phyloP scores from a whole-genome alignment of 73 alveolate species.

The Diophrys sp. region DNA sequence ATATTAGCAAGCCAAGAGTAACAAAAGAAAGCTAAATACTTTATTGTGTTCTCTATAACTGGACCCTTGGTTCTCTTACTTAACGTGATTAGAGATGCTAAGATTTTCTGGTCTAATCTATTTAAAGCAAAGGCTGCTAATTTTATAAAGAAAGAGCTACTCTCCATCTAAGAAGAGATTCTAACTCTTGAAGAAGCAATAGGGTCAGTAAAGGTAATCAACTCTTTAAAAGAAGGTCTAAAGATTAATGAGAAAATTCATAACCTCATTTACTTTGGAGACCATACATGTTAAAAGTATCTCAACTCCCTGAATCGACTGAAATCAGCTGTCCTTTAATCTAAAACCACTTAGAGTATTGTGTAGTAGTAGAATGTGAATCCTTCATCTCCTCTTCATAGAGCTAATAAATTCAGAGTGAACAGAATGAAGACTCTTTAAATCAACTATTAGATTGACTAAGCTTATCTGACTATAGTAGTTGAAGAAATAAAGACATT shows the following conservation, averaged over 20 bases:
- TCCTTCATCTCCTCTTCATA: too few relatives aligned
- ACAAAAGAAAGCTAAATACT: too few relatives aligned
- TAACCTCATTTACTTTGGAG: background rate
- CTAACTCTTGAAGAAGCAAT: background rate
- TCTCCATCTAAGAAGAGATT: background rate
- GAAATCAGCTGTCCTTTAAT: background rate
- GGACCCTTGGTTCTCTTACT: background rate
- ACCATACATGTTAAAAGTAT: background rate
- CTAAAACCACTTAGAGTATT: background rate
- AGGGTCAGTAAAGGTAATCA: background rate
- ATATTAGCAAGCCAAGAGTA: background rate
- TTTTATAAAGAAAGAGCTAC: background rate
- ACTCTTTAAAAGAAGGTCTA: too few relatives aligned
- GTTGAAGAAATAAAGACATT: background rate
- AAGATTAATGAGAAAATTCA: background rate
- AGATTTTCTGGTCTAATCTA: background rate
- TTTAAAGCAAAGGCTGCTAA: too few relatives aligned
- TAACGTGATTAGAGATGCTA: background rate
- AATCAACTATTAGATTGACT: too few relatives aligned
- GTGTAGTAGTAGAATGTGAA: too few relatives aligned
- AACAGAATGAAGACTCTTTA: too few relatives aligned
- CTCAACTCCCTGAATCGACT: background rate
- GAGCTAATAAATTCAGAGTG: too few relatives aligned
- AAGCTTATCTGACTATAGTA: background rate
- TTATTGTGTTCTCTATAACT: background rate